Evolutionary conservation across 2,329 filamentous ascomycete genomes (phyloP).

Genomic region (Hirsutella rhossiliensis): DNA sequence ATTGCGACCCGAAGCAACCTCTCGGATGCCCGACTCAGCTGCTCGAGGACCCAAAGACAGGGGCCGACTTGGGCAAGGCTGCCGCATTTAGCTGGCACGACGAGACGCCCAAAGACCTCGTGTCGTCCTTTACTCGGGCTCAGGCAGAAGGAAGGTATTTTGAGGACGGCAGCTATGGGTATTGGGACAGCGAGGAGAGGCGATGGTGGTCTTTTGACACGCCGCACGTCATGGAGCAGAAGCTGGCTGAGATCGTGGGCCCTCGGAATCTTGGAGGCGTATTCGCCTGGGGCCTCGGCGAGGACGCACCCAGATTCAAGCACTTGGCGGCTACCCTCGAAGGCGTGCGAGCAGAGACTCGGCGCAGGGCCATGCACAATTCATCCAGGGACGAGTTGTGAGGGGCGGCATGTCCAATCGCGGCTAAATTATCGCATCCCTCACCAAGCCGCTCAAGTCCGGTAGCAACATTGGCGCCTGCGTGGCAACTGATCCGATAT

Average conservation of each 20-base stretch:
- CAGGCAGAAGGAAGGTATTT: constrained; percentile 34
- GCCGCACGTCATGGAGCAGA: constrained; percentile 42
- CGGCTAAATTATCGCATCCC: too few species aligned
- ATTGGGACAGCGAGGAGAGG: constrained; percentile 45
- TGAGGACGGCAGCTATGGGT: constrained; percentile 57
- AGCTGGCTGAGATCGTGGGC: constrained; percentile 48
- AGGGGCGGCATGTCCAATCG: background rate
- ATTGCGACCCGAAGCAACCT: constrained; percentile 27
- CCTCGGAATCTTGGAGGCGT: constrained; percentile 51
- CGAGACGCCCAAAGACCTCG: constrained; percentile 37
- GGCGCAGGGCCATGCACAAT: background rate
- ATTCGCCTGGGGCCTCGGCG: constrained; percentile 65
- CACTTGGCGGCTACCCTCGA: constrained; percentile 24
- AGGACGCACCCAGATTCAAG: constrained; percentile 41
- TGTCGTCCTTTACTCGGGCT: constrained; percentile 45
- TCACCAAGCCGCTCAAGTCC: too few species aligned
- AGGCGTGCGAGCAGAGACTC: constrained; percentile 1
- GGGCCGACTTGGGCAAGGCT: constrained; percentile 43
- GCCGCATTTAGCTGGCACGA: constrained; percentile 51
- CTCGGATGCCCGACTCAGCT: constrained; percentile 41
- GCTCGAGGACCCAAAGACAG: constrained; percentile 46
- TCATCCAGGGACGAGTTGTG: constrained; percentile 1
- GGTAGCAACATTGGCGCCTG: too few species aligned
- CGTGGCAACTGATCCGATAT: too few species aligned
- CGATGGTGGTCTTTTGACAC: constrained; percentile 70